Evolutionary conservation across 208 protist species (phyloP), one percentile per base, ranked within the genome.

Genomic region (Paratrypanosoma confusum): DNA sequence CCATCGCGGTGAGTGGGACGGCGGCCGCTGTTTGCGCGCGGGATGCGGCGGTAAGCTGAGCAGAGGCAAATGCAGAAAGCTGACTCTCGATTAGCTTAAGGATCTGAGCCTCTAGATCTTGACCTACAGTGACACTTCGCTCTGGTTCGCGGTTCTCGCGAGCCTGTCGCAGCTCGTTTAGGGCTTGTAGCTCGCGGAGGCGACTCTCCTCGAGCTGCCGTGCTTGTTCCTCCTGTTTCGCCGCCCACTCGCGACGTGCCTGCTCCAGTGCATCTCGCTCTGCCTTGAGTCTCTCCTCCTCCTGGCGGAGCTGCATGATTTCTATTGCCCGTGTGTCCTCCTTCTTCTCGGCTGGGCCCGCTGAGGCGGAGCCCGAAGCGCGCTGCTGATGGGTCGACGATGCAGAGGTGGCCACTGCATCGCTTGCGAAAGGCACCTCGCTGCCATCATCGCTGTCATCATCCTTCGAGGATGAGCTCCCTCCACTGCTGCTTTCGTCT

Each of bases 161-260:
- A 7, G 7, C 28, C 8, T 33, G 28, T 33, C 28, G 28, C 7
- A 13, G 28, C 8, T 33, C 8, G 8, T 7, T 13, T n/a, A 13
- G 8, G 8, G 7, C 28, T 13, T 33, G 8, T 13, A n/a, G 7
- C 28, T 33, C 28, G 8, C 13, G 7, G 8, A 33, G 7, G 28
- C 28, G 28, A 33, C 13, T 8, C 25, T 58, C 48, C 46, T 81
- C 46, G 34, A 50, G 52, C 20, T 56, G 46, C 3, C 44, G 57
- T 27, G 77, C 23, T 31, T 72, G 53, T 24, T 68, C 45, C 22
- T 71, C 71, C 7, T 70, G 50, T 22, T 40, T n/a, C 13, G 36
- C 36, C 14, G 10, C n/a, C n/a, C n/a, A n/a, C n/a, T n/a, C n/a
- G n/a, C n/a, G n/a, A n/a, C n/a, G n/a, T n/a, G n/a, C n/a, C n/a